phyloP scores from a whole-genome alignment of 805 yeast genomes.

The Scheffersomyces spartinae region DNA sequence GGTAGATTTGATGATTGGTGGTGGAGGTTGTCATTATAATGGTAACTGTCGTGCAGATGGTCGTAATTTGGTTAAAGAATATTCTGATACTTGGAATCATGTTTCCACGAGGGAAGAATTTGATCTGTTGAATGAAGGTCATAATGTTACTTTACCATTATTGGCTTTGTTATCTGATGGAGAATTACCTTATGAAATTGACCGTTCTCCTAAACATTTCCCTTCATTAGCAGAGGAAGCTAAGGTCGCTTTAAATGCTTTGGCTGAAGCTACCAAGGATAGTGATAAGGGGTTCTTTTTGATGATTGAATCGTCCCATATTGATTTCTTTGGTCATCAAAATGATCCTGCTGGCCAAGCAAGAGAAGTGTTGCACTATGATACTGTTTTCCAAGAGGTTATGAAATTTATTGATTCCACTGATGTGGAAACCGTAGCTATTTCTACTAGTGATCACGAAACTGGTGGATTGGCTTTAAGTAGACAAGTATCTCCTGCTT shows the following conservation, averaged over 20 bases:
- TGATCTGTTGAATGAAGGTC: conserved; percentile 45
- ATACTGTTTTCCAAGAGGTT: conserved; percentile 68
- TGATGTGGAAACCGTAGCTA: conserved; percentile 65
- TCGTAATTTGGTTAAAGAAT: conserved; percentile 50
- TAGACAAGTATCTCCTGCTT: conserved; percentile 52
- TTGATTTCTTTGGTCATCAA: conserved; percentile 91
- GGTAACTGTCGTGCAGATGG: conserved; percentile 68
- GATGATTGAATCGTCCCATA: conserved; percentile 83
- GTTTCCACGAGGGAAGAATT: conserved; percentile 50
- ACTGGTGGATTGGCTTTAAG: conserved; percentile 92
- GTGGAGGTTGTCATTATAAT: conserved; percentile 76
- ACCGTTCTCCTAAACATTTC: conserved; percentile 45
- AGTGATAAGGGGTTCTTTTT: conserved; percentile 79
- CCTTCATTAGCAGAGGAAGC: conserved; percentile 81
- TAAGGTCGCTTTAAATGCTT: conserved; percentile 57
- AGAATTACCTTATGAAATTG: conserved; percentile 80
- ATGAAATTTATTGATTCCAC: conserved; percentile 54
- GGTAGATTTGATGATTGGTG: conserved; percentile 83
- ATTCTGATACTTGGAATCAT: conserved; percentile 48
- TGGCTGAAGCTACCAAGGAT: conserved; percentile 54
- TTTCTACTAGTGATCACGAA: conserved; percentile 89
- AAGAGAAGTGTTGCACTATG: conserved; percentile 80
- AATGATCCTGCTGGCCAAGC: conserved; percentile 95
- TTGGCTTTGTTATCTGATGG: conserved; percentile 63
- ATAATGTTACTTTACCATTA: conserved; percentile 62